A percentile compares a stretch with the other conserved stretches of the same genome.
Evolutionary conservation across 495 filamentous ascomycete species (phyloP).

Genomic region (Parathielavia hyrcaniae): DNA sequence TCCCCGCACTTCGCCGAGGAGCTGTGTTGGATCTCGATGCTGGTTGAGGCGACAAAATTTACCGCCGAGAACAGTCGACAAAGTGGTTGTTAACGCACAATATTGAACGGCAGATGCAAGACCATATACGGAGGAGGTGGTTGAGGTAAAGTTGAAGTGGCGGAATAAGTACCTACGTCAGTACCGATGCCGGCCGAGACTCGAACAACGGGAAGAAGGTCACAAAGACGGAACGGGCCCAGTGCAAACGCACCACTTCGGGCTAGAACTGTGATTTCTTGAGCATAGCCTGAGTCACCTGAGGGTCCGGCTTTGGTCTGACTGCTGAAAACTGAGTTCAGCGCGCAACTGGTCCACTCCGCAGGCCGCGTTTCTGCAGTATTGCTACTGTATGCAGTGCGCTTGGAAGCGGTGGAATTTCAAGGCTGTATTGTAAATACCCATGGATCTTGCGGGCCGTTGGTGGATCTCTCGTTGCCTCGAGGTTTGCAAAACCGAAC

Average conservation of each 20-base stretch:
- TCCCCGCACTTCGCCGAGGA: background rate
- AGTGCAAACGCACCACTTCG: background rate
- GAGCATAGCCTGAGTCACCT: no score
- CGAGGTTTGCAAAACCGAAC: no score
- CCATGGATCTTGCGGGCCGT: no score
- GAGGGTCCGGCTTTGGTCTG: no score
- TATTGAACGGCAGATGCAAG: background rate
- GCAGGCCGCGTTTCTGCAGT: no score
- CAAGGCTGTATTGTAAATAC: no score
- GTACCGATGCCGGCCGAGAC: slow-evolving; percentile 17
- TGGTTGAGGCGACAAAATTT: background rate
- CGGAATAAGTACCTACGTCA: slow-evolving; percentile 12
- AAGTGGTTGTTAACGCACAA: slow-evolving; percentile 7
- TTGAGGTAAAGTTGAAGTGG: background rate
- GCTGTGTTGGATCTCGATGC: background rate
- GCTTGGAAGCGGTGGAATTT: no score
- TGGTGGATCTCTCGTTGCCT: no score
- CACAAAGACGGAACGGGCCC: background rate
- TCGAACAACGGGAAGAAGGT: background rate
- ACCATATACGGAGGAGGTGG: background rate
- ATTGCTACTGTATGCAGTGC: no score
- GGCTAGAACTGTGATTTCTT: background rate
- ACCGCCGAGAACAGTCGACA: slow-evolving; percentile 1
- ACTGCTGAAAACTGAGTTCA: no score
- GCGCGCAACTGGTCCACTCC: no score